Conservation (phyloP, 2,329 filamentous ascomycete species). For the Endoconidiophora laricicola region DNA sequence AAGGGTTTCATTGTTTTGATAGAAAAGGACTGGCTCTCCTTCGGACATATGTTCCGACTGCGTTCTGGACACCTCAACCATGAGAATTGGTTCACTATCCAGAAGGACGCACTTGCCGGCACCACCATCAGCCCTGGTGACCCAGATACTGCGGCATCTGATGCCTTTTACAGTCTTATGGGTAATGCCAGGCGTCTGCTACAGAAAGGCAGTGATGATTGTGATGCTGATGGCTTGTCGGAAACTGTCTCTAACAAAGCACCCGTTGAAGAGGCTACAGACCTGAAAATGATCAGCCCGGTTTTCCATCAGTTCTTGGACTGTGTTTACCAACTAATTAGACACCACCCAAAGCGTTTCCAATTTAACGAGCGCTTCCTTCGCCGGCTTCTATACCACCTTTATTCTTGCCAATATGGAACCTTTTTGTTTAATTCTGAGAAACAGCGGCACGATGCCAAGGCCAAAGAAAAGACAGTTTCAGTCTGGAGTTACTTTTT, state of each 20-base stretch:
- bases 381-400: conserved; percentile 73
- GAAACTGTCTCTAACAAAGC: conserved; percentile 25
- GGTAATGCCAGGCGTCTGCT: conserved; percentile 73
- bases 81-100: conserved; percentile 85
- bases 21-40: conserved; percentile 96
- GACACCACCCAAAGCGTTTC: conserved; percentile 75
- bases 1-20: conserved; percentile 88
- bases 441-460: conserved; percentile 61
- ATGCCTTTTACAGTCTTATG: conserved; percentile 73
- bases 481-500: conserved; percentile 97
- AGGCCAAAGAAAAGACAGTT: conserved; percentile 52
- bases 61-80: conserved; percentile 76
- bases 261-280: conserved; percentile 49
- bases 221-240: conserved; percentile 39
- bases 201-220: conserved; percentile 42
- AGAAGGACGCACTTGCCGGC: conserved; percentile 61
- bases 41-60: conserved; percentile 93
- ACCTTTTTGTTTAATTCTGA: conserved; percentile 94
- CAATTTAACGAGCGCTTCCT: conserved; percentile 95
- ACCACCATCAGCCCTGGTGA: conserved; percentile 44
- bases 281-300: conserved; percentile 80
- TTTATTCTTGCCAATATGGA: conserved; percentile 91
- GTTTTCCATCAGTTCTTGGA: conserved; percentile 98
- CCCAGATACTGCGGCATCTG: conserved; percentile 39
- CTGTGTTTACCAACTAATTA: conserved; percentile 74